Conservation (phyloP, 305 asterid species). For the Solanum aculeatissimum region DNA sequence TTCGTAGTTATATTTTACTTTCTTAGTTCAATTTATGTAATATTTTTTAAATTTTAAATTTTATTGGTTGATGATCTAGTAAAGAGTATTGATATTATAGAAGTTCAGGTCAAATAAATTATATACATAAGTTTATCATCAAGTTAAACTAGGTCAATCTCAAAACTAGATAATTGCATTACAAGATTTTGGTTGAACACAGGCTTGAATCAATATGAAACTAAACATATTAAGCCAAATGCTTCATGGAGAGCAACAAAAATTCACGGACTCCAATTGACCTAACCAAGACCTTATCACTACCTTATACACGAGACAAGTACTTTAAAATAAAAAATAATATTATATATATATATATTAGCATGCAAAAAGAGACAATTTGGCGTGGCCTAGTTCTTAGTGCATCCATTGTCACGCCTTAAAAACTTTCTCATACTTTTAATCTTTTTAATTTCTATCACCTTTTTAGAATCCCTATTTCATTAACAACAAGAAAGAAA, state of each 20-base stretch:
- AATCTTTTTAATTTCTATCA: neutral
- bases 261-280: neutral
- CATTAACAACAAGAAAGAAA: neutral
- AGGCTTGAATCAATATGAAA: neutral
- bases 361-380: neutral
- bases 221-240: neutral
- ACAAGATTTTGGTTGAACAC: neutral
- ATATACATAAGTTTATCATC: neutral
- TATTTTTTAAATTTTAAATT: neutral
- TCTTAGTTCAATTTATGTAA: neutral
- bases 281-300: too few relatives aligned
- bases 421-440: neutral
- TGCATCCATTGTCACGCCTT: neutral
- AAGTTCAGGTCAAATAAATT: neutral
- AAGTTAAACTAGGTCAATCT: neutral
- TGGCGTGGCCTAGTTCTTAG: neutral
- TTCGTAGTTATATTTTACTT: neutral
- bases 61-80: neutral
- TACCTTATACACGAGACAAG: neutral
- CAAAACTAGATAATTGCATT: neutral
- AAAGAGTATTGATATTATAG: neutral
- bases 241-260: neutral
- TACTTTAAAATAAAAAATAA: neutral
- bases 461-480: neutral
- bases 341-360: neutral